These are phyloP conservation scores for Cenchrus fungigraminus DNA, from an alignment of 176 grass and related monocot genomes.

Conservation along the genomic window DNA sequence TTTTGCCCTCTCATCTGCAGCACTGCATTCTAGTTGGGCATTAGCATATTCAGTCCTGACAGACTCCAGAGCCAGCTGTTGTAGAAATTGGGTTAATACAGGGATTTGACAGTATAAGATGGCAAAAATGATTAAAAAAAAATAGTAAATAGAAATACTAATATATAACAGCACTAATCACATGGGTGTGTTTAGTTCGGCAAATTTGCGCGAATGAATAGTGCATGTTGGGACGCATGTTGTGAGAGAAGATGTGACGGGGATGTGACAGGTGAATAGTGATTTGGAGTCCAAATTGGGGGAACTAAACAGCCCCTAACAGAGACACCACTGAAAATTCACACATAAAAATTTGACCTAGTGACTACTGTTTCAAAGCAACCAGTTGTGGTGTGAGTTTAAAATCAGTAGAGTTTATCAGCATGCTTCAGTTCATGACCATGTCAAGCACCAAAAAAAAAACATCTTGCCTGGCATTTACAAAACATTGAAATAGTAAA, in stretches of 20 bases:
- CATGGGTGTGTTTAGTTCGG: too few relatives aligned
- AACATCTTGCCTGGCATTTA: slow-evolving; percentile 7
- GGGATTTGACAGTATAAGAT: slow-evolving; percentile 26
- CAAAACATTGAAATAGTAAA: not conserved
- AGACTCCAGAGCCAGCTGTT: slow-evolving; percentile 88
- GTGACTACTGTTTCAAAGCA: not conserved
- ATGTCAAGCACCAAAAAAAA: slow-evolving; percentile 16
- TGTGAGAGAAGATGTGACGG: too few relatives aligned
- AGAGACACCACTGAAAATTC: slow-evolving; percentile 8
- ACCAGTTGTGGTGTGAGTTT: slow-evolving; percentile 11
- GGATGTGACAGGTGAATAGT: too few relatives aligned
- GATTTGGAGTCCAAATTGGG: too few relatives aligned
- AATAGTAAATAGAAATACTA: slow-evolving; percentile 10
- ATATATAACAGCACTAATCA: slow-evolving; percentile 12
- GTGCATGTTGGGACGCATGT: too few relatives aligned
- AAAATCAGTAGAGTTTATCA: slow-evolving; percentile 12
- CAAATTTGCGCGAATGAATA: too few relatives aligned
- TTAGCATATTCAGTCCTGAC: slow-evolving; percentile 79
- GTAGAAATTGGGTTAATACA: slow-evolving; percentile 32
- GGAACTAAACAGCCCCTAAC: not conserved
- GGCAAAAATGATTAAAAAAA: not conserved
- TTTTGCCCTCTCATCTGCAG: slow-evolving; percentile 97
- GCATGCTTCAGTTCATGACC: not conserved
- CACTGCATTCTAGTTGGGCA: slow-evolving; percentile 92
- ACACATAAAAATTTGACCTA: not conserved